phyloP scores from a whole-genome alignment of 768 basidiomycete species.

The Russula griseocarnosa region DNA sequence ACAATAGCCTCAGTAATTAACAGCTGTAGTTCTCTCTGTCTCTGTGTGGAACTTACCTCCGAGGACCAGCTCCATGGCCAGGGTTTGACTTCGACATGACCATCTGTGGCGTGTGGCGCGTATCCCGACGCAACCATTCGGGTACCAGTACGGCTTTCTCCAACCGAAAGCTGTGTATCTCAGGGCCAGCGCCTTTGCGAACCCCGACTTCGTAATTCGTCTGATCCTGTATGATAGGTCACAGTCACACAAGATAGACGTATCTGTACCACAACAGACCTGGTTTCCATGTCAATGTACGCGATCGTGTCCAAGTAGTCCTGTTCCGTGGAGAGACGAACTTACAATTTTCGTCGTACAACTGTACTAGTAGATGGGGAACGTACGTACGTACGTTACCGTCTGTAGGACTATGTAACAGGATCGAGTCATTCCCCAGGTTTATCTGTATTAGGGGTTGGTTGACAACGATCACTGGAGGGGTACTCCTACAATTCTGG shows the following conservation, averaged over 20 bases:
- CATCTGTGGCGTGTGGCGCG: conserved; percentile 3
- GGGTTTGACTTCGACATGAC: too few relatives aligned
- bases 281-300: background rate
- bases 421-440: background rate
- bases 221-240: too few relatives aligned
- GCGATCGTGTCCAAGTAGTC: background rate
- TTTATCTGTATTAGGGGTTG: background rate
- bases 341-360: background rate
- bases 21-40: too few relatives aligned
- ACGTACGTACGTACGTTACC: too few relatives aligned
- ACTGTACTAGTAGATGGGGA: too few relatives aligned
- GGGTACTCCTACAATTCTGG: too few relatives aligned
- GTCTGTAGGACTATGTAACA: background rate
- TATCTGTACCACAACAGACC: too few relatives aligned
- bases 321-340: background rate
- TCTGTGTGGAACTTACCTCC: background rate
- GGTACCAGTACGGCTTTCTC: too few relatives aligned
- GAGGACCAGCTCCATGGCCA: background rate
- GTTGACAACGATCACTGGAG: background rate
- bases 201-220: too few relatives aligned
- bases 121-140: background rate
- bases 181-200: too few relatives aligned
- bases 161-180: too few relatives aligned
- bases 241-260: too few relatives aligned
- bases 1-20: background rate